Percentiles rank a stretch among this genome's conserved stretches.
Conservation (phyloP, 2,329 filamentous ascomycete genomes). For the Gnomoniopsis smithogilvyi region DNA sequence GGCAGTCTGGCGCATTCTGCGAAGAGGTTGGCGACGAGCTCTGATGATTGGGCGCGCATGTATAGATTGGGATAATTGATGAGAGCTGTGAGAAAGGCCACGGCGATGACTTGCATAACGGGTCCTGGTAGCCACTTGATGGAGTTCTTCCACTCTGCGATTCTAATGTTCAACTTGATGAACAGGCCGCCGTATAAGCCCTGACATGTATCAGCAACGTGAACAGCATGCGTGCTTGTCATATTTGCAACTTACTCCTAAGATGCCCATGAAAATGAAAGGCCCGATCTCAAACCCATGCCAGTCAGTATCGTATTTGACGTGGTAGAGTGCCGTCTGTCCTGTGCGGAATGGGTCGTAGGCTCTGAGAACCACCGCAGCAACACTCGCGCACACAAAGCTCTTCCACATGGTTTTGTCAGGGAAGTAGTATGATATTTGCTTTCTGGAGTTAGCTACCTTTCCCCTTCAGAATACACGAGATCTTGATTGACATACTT, state of each 20-base stretch:
- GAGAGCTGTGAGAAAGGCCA: conserved; percentile 78
- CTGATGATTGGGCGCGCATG: conserved; percentile 88
- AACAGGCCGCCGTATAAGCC: conserved; percentile 95
- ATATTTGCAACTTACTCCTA: conserved; percentile 56
- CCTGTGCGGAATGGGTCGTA: conserved; percentile 93
- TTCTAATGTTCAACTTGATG: conserved; percentile 87
- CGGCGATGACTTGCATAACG: conserved; percentile 73
- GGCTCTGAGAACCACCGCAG: conserved; percentile 86
- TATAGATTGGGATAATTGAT: conserved; percentile 96
- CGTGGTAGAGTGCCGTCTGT: conserved; percentile 93
- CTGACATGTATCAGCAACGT: conserved; percentile 26
- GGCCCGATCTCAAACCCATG: conserved; percentile 91
- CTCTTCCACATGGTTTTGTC: conserved; percentile 99
- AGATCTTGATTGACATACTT: conserved; percentile 44
- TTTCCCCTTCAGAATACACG: background rate
- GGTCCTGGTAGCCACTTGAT: conserved; percentile 65
- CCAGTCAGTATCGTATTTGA: conserved; percentile 89
- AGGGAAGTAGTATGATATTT: conserved; percentile 95
- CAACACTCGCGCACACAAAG: conserved; percentile 99
- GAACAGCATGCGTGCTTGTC: background rate
- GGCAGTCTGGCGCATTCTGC: conserved; percentile 79
- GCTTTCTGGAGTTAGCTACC: conserved; percentile 40
- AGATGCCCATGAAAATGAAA: conserved; percentile 79
- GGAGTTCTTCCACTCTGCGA: conserved; percentile 77
- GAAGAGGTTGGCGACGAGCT: conserved; percentile 89